Evolutionary conservation across 805 yeast genomes (phyloP), one percentile per base, ranked within the genome.

Genomic region (Lachancea nothofagi): DNA sequence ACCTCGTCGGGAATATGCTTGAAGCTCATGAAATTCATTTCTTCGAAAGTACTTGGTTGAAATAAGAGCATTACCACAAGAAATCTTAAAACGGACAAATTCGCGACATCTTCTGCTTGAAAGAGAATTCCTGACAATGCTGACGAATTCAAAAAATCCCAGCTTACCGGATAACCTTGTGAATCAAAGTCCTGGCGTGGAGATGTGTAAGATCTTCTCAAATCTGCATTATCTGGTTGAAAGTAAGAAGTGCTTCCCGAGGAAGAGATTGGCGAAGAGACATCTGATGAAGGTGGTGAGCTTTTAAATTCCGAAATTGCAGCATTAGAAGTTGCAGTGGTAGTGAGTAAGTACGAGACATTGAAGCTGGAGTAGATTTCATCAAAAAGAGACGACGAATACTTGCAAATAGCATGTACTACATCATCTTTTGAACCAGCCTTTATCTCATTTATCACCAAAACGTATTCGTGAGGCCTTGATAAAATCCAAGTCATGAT

Each of bases 401-500:
- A 33, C n/a, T 46, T 53, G 34, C 47, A 44, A 4, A 49, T 31
- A 10, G 22, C 35, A 14, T 35, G 37, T 3, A 39, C 34, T 35
- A 42, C 40, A 18, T 40, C 43, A 25, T 46, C 42, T 6, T 46
- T 31, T n/a, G 41, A 21, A 10, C 35, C 38, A 7, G 32, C 23
- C 6, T 12, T 20, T 3, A 41, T 25, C 5, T 33, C 42, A 14
- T 22, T 33, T 7, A 33, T 28, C 14, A 44, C 38, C 19, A 53
- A 55, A 13, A 67, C 37, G 43, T 64, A 75, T 36, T 76, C 78
- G 4, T 48, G 39, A 0, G 80, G 72, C 45, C 76, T 63, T 9
- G 75, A 64, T 40, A 69, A 51, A 2, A 73, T 62, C 83, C 83
- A 78, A 29, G 63, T 57, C 42, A 64, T 59, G 6, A 76, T 46